Evolutionary conservation across 495 filamentous ascomycete genomes (phyloP).

Genomic region (Neurospora sp.): DNA sequence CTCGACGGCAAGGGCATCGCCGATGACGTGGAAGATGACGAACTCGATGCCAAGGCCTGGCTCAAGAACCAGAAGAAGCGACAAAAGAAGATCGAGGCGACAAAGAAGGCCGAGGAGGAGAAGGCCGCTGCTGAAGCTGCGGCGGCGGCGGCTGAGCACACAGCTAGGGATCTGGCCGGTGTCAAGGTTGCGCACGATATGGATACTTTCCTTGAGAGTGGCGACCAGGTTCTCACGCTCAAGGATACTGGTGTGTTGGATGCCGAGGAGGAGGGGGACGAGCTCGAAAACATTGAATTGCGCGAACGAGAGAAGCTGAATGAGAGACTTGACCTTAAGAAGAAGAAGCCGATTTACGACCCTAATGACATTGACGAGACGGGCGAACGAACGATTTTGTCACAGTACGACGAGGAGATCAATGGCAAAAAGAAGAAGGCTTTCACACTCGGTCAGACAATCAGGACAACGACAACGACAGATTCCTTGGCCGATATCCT

Average conservation of each 20-base stretch:
- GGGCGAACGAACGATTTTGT: slow-evolving; percentile 55
- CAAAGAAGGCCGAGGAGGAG: slow-evolving; percentile 64
- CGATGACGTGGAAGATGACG: slow-evolving; percentile 53
- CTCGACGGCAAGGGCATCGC: slow-evolving; percentile 75
- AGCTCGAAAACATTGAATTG: slow-evolving; percentile 75
- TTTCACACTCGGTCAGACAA: slow-evolving; percentile 75
- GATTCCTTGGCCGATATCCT: slow-evolving; percentile 51
- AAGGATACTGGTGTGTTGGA: slow-evolving; percentile 82
- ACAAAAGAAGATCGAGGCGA: slow-evolving; percentile 78
- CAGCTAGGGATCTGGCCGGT: slow-evolving; percentile 72
- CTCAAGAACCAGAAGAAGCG: slow-evolving; percentile 78
- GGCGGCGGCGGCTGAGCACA: slow-evolving; percentile 51
- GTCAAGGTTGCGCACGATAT: slow-evolving; percentile 86
- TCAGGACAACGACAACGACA: slow-evolving; percentile 55
- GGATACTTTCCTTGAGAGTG: slow-evolving; percentile 62
- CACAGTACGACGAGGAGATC: slow-evolving; percentile 93
- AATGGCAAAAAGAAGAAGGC: slow-evolving; percentile 81
- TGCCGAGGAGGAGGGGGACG: slow-evolving; percentile 83
- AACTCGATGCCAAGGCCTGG: slow-evolving; percentile 79
- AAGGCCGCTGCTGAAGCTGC: slow-evolving; percentile 42
- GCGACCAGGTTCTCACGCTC: slow-evolving; percentile 79
- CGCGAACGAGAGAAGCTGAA: slow-evolving; percentile 66
- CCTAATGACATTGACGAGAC: slow-evolving; percentile 63
- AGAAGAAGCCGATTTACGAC: slow-evolving; percentile 84
- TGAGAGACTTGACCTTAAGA: slow-evolving; percentile 77